These are phyloP conservation scores for Russula abietina DNA, from an alignment of 768 basidiomycete species.

Conservation along the genomic window DNA sequence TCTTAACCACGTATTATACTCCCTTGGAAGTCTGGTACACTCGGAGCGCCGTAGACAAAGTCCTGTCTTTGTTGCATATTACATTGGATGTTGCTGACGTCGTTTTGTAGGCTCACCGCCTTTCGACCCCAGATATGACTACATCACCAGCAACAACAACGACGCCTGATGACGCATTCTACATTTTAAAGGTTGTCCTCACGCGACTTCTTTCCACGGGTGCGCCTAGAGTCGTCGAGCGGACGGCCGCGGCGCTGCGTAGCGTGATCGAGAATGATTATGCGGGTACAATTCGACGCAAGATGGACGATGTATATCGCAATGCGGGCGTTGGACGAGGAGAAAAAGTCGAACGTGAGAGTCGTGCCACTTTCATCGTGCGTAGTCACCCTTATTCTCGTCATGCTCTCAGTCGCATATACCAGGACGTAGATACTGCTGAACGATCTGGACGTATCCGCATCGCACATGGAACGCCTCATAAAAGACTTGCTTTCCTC, in stretches of 20 bases:
- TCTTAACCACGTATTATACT: slow-evolving; percentile 71
- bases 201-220: slow-evolving; percentile 75
- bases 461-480: slow-evolving; percentile 81
- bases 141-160: slow-evolving; percentile 63
- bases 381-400: slow-evolving; percentile 31
- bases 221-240: slow-evolving; percentile 50
- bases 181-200: slow-evolving; percentile 83
- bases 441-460: slow-evolving; percentile 93
- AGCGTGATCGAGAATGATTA: slow-evolving; percentile 82
- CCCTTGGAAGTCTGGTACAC: slow-evolving; percentile 93
- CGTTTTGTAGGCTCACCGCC: slow-evolving; percentile 67
- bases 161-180: slow-evolving; percentile 91
- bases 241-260: slow-evolving; percentile 55
- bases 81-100: background rate
- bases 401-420: background rate
- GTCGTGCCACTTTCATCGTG: slow-evolving; percentile 75
- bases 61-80: slow-evolving; percentile 28
- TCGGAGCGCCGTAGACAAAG: slow-evolving; percentile 82
- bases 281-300: slow-evolving; percentile 69
- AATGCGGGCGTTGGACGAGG: slow-evolving; percentile 43
- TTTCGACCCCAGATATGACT: slow-evolving; percentile 68
- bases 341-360: slow-evolving; percentile 79
- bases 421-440: slow-evolving; percentile 59
- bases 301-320: slow-evolving; percentile 85
- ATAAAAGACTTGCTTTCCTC: slow-evolving; percentile 56